A percentile compares a stretch with the other conserved stretches of the same genome.
These are phyloP conservation scores for Hymenoscyphus salicellus DNA, from an alignment of 2,329 filamentous ascomycete species.

Conservation along the genomic window DNA sequence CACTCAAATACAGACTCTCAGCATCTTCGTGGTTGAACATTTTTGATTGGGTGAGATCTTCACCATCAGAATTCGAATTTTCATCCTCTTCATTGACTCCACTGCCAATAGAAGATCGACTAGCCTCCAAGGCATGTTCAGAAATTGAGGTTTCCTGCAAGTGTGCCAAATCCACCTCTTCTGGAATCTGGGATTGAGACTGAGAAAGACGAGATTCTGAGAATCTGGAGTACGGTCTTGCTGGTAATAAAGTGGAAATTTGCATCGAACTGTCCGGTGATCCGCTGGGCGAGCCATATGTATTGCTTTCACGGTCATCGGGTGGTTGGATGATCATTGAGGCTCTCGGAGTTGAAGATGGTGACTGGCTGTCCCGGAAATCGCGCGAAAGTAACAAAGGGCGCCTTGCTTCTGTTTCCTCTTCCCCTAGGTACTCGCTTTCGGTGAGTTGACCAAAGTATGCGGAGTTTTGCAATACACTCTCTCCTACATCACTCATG, in stretches of 20 bases:
- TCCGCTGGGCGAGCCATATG: slow-evolving; percentile 1
- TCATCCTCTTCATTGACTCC: slow-evolving; percentile 2
- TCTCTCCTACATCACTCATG: slow-evolving; percentile 29
- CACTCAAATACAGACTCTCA: slow-evolving; percentile 84
- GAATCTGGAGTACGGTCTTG: slow-evolving; percentile 25
- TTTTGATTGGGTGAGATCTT: slow-evolving; percentile 62
- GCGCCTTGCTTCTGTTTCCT: slow-evolving; percentile 33
- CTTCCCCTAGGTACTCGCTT: slow-evolving; percentile 31
- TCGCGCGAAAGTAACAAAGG: slow-evolving; percentile 11
- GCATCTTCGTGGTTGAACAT: slow-evolving; percentile 77
- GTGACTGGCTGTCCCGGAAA: slow-evolving; percentile 33
- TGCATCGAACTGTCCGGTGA: slow-evolving; percentile 15
- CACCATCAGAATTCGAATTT: slow-evolving; percentile 28
- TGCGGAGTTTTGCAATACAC: slow-evolving; percentile 32
- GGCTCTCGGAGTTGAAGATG: slow-evolving; percentile 52
- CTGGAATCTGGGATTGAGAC: slow-evolving; percentile 29
- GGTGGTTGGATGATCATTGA: slow-evolving; percentile 37
- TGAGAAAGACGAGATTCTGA: slow-evolving; percentile 32
- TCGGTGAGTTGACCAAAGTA: slow-evolving; percentile 35
- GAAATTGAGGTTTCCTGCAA: not conserved
- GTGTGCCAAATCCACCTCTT: not conserved
- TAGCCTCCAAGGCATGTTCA: not conserved
- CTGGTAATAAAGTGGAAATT: slow-evolving; percentile 31
- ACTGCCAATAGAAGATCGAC: not conserved
- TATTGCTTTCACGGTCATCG: slow-evolving; percentile 23